Base-by-base conservation (phyloP, 2,329 filamentous ascomycete genomes). In the Juglanconis oblonga region DNA sequence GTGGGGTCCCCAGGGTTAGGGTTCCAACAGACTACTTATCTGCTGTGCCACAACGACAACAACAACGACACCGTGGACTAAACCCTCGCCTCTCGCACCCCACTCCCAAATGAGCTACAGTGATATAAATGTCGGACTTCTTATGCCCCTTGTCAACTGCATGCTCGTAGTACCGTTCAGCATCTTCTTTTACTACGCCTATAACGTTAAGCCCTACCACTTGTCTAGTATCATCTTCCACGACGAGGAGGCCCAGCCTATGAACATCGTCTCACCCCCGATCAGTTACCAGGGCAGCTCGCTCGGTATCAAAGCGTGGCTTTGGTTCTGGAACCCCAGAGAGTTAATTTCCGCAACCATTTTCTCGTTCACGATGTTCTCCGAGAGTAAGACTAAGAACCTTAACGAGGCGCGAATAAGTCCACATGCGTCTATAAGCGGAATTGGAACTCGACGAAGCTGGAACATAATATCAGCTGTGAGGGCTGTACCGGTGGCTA, bases 161-260 rank as follows among this genome's bases (percentile, higher is more conserved):
- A 55, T 69, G 36, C 63, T 68, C 51, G 67, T 69, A 67, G 63
- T 69, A 1, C 67, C 67, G 9, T 61, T 69, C 31, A 62, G 67
- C 5, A 31, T 66, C 17, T 62, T 69, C 50, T 62, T 69, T 36
- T 49, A 65, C 35, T 63, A 63, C 54, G 66, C 67, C 9, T 69
- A 69, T 59, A 53, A 61, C 4, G 62, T 65, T 44, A 58, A 56
- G 7, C 66, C 66, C 6, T 69, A 68, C 42, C 36, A 61, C 10
- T 59, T 67, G n/a, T 52, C 62, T 3, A 36, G 51, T 14, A 14
- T 38, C 24, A 44, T 29, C 14, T 17, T 13, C 14, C 11, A 7
- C 14, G 58, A 60, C 5, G 44, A 48, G 14, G 48, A 5, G 51
- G 56, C 7, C 49, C 62, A 24, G 61, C 59, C 11, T 58, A 51